These are phyloP conservation scores for Trapa incisa DNA, from an alignment of 345 rosid species.

Conservation along the genomic window DNA sequence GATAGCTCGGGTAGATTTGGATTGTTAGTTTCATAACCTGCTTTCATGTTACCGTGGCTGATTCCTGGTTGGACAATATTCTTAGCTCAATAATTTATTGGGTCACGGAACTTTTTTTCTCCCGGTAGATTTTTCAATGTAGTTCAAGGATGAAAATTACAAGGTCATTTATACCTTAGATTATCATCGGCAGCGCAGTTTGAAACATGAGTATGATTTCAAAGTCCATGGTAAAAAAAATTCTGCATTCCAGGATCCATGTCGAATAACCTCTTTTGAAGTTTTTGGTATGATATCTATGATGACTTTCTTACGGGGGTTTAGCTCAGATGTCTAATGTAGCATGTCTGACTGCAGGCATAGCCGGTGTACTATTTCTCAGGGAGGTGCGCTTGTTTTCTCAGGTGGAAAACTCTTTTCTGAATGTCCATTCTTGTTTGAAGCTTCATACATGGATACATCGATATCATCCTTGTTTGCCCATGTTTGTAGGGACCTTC, in stretches of 20 bases:
- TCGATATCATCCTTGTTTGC: not conserved
- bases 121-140: not conserved
- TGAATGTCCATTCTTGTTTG: not conserved
- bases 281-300: not conserved
- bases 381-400: constrained; percentile 43
- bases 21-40: not conserved
- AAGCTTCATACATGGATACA: not conserved
- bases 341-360: constrained; percentile 33
- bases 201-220: not conserved
- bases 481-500: not conserved
- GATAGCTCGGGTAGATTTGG: not conserved
- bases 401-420: constrained; percentile 29
- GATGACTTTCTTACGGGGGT: too few relatives aligned
- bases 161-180: not conserved
- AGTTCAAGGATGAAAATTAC: not conserved
- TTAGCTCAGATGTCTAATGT: too few relatives aligned
- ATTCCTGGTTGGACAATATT: not conserved
- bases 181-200: too few relatives aligned
- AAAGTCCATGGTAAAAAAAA: not conserved
- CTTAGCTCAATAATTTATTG: not conserved
- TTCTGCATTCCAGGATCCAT: not conserved
- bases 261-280: not conserved
- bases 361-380: constrained; percentile 50
- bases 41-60: not conserved
- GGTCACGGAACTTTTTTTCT: not conserved